Conservation (phyloP, 2,329 filamentous ascomycete genomes). For the Cryphonectria nitschkei region DNA sequence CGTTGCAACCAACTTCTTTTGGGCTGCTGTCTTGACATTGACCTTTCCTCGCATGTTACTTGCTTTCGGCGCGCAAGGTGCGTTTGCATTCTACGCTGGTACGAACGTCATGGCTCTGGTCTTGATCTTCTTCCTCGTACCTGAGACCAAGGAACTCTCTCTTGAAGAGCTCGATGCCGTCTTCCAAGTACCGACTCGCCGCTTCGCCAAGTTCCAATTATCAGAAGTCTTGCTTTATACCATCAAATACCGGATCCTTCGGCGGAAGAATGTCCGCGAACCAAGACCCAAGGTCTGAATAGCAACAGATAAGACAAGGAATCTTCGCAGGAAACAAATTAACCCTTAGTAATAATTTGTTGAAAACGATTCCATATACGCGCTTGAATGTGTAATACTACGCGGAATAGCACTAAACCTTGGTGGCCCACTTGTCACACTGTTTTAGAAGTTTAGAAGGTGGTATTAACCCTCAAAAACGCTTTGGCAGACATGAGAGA, state of each 20-base stretch:
- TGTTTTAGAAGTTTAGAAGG: no score
- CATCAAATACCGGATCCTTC: slow-evolving; percentile 58
- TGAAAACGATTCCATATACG: neutral
- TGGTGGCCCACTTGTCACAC: no score
- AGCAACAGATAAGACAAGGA: neutral
- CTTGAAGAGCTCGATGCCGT: slow-evolving; percentile 60
- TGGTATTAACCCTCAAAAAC: no score
- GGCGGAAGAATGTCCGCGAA: slow-evolving; percentile 44
- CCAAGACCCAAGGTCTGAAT: neutral
- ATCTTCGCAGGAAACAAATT: neutral
- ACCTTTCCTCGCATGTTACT: slow-evolving; percentile 59
- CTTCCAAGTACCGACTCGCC: slow-evolving; percentile 61
- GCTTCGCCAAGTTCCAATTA: slow-evolving; percentile 61
- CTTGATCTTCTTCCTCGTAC: slow-evolving; percentile 60
- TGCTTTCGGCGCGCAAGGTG: slow-evolving; percentile 24
- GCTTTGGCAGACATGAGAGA: no score
- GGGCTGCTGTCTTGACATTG: slow-evolving; percentile 61
- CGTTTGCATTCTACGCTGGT: slow-evolving; percentile 59
- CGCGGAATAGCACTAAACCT: no score
- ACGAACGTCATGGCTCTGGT: slow-evolving; percentile 59
- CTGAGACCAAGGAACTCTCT: slow-evolving; percentile 57
- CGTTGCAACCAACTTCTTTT: slow-evolving; percentile 66
- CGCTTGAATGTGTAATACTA: no score
- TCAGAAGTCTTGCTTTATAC: slow-evolving; percentile 61
- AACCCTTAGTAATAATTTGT: neutral